Evolutionary conservation across 371 early-diverging fungal genomes (phyloP).

Genomic region (Saksenaea vasiformis): DNA sequence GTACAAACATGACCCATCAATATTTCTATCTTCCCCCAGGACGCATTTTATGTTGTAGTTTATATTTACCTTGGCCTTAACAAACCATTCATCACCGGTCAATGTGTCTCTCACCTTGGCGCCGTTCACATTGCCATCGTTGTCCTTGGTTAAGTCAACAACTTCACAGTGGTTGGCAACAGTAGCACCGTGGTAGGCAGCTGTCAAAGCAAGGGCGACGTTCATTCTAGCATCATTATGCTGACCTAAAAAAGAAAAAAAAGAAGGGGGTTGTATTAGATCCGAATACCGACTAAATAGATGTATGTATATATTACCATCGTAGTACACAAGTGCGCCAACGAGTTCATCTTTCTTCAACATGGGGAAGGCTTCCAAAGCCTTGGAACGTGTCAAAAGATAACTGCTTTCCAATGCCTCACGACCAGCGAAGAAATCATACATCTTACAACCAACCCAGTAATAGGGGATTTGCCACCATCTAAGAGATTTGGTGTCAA

Average conservation of each 20-base stretch:
- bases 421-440: constrained; percentile 93
- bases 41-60: background rate
- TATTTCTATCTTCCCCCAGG: background rate
- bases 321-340: constrained; percentile 98
- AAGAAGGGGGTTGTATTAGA: background rate
- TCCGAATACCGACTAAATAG: background rate
- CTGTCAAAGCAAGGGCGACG: constrained; percentile 94
- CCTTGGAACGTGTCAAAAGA: constrained; percentile 83
- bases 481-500: constrained; percentile 30
- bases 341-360: constrained; percentile 87
- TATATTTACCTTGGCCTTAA: constrained; percentile 76
- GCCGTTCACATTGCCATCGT: constrained; percentile 69
- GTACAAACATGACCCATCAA: background rate
- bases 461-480: constrained; percentile 98
- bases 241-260: constrained; percentile 76
- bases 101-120: constrained; percentile 85
- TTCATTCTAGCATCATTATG: constrained; percentile 99
- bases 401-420: constrained; percentile 90
- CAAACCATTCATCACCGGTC: constrained; percentile 87
- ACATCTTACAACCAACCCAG: constrained; percentile 95
- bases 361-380: constrained; percentile 95
- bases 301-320: constrained; percentile 65
- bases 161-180: constrained; percentile 97
- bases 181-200: constrained; percentile 92
- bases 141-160: constrained; percentile 77